Evolutionary conservation across 78 protist species (phyloP).

Genomic region (Andalucia godoyi): DNA sequence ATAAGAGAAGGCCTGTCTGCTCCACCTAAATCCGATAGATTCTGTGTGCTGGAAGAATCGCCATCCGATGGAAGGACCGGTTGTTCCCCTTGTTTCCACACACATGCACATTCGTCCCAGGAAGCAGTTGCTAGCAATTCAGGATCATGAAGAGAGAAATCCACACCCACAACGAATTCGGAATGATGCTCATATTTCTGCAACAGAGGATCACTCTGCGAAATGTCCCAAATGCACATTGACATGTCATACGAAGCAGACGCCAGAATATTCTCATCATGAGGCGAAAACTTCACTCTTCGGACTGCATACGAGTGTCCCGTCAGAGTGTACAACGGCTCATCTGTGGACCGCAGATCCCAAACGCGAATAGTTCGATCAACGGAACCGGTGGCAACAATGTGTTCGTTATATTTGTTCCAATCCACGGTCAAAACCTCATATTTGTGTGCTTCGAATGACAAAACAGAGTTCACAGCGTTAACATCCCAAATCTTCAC

Average conservation of each 20-base stretch:
- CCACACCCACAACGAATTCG: conserved; percentile 63
- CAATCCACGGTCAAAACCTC: conserved; percentile 60
- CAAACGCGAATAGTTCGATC: conserved; percentile 49
- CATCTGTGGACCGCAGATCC: conserved; percentile 48
- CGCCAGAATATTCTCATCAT: conserved; percentile 32
- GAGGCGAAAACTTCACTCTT: conserved; percentile 62
- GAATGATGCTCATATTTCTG: conserved; percentile 50
- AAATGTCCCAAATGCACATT: conserved; percentile 51
- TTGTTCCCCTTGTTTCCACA: background rate
- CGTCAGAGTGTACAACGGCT: conserved; percentile 18
- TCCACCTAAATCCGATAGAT: too few relatives aligned
- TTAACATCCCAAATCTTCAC: conserved; percentile 50
- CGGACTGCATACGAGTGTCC: conserved; percentile 59
- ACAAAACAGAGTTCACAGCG: background rate
- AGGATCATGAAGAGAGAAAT: conserved; percentile 29
- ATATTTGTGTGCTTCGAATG: conserved; percentile 48
- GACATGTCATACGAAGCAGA: conserved; percentile 58
- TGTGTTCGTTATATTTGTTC: conserved; percentile 55
- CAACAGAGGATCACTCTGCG: conserved; percentile 18
- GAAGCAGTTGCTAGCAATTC: background rate
- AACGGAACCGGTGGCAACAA: conserved; percentile 49
- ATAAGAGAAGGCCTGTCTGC: too few relatives aligned
- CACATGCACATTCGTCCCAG: conserved; percentile 3
- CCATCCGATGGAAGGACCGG: too few relatives aligned
- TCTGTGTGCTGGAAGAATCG: too few relatives aligned